Evolutionary conservation across 2,329 filamentous ascomycete genomes (phyloP), one percentile per base, ranked within the genome.

Genomic region (Stemphylium beticola): DNA sequence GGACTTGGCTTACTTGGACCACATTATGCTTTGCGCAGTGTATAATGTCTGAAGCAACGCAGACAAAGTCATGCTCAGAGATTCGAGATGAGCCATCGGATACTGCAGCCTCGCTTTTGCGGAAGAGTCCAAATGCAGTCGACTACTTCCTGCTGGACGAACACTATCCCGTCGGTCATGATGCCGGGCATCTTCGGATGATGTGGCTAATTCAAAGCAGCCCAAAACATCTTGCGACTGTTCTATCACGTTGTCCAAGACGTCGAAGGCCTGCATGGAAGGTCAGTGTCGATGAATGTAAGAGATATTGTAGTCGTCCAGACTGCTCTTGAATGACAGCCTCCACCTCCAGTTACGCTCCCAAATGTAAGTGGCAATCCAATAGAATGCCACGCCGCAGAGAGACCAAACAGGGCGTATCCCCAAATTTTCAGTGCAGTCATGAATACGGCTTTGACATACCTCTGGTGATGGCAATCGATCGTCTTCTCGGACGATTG

Each of bases 21-120:
- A 76, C 48, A 71, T 71, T 17, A 75, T 71, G 32, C 70, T 71
- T 50, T 76, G 73, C 11, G 71, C 74, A 20, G 74, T 72, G 42
- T 76, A 69, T 14, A 77, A 53, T 9, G 72, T 71, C 38, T 77
- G 75, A 6, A 74, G 56, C 49, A 77, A 63, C n/a, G 76, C 74
- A 18, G 72, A 69, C 3, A 76, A 48, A 10, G 74, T 77, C 17
- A 69, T 61, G 22, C 65, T 68, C 38, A 77, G 45, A 2, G 69
- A 64, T 37, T 75, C 70, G 6, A 77, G 62, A 54, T 76, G 74
- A 37, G 66, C 63, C 15, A 64, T 54, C 11, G 76, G 66, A 54
- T 76, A 77, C 7, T 57, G 50, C 15, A 73, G 53, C 49, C 66
- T 73, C 38, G 60, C 57, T 26, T 54, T 52, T 22, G 53, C 47